Percentiles rank a stretch among this genome's conserved stretches.
Evolutionary conservation across 2,329 filamentous ascomycete genomes (phyloP).

Genomic region (Aureobasidium lini): DNA sequence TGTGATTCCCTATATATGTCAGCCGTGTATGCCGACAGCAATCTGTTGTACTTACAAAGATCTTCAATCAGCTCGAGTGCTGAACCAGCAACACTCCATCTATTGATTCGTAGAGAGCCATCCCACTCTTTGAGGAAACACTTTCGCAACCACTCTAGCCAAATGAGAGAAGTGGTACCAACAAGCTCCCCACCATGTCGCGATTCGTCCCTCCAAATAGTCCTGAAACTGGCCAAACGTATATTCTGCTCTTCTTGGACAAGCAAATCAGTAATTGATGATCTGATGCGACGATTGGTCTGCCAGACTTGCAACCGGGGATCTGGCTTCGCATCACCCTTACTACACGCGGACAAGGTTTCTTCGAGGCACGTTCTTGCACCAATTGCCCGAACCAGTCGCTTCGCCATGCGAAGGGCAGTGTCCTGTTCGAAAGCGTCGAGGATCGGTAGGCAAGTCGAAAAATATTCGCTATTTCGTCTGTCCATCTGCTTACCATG

Average conservation of each 20-base stretch:
- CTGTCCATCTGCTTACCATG: slow-evolving; percentile 12
- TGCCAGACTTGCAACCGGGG: slow-evolving; percentile 6
- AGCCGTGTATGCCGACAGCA: neutral
- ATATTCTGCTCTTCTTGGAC: slow-evolving; percentile 9
- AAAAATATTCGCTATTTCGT: neutral
- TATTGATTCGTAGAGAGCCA: slow-evolving; percentile 61
- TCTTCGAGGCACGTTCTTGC: slow-evolving; percentile 34
- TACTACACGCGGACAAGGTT: neutral
- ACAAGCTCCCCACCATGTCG: slow-evolving; percentile 2
- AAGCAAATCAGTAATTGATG: neutral
- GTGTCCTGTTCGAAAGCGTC: slow-evolving; percentile 22
- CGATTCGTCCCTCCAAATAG: neutral
- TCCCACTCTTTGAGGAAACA: slow-evolving; percentile 77
- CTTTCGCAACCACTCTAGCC: slow-evolving; percentile 64
- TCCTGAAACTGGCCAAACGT: slow-evolving; percentile 10
- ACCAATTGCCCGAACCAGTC: slow-evolving; percentile 42
- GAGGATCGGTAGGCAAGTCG: slow-evolving; percentile 7
- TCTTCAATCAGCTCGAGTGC: slow-evolving; percentile 66
- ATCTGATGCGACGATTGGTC: slow-evolving; percentile 3
- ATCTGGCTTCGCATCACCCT: neutral
- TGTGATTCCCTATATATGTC: slow-evolving; percentile 19
- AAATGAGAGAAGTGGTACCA: slow-evolving; percentile 24
- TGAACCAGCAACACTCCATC: slow-evolving; percentile 65
- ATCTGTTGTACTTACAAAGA: slow-evolving; percentile 19
- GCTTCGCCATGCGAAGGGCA: slow-evolving; percentile 42